Percentiles rank a stretch among this genome's conserved stretches.
These are phyloP conservation scores for Colletotrichum sp. DNA, from an alignment of 2,329 filamentous ascomycete species.

Conservation along the genomic window DNA sequence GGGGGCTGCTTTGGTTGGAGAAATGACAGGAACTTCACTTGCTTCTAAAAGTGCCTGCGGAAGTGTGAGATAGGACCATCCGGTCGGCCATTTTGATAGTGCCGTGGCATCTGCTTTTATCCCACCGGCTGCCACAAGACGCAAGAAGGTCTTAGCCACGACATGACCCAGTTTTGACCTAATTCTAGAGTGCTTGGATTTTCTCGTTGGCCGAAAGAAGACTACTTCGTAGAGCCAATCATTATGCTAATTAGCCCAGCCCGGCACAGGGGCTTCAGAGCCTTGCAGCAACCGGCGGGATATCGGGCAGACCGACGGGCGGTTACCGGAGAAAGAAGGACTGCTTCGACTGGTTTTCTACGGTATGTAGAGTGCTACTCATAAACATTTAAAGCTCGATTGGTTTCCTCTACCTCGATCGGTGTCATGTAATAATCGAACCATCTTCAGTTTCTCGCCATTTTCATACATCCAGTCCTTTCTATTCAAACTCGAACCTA, in stretches of 20 bases:
- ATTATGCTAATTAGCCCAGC: neutral
- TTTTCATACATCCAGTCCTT: neutral
- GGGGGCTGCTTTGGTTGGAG: neutral
- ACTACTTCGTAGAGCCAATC: neutral
- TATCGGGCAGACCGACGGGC: neutral
- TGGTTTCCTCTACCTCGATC: neutral
- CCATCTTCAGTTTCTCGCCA: neutral
- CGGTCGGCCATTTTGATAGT: neutral
- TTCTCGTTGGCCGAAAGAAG: neutral
- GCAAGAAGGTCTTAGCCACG: neutral
- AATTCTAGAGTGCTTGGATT: rapidly evolving
- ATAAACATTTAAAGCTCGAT: neutral
- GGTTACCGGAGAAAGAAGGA: neutral
- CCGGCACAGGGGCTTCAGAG: neutral
- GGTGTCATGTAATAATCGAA: neutral
- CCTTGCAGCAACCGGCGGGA: neutral
- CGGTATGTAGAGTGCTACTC: neutral
- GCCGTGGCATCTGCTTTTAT: rapidly evolving
- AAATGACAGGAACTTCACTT: neutral
- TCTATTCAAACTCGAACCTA: neutral
- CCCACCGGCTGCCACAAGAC: too few relatives aligned
- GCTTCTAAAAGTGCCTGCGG: rapidly evolving
- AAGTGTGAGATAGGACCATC: neutral
- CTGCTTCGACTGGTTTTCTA: neutral
- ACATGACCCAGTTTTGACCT: neutral